A percentile compares a stretch with the other conserved stretches of the same genome.
phyloP scores from a whole-genome alignment of 306 rosid species.

The Lotus japonicus region DNA sequence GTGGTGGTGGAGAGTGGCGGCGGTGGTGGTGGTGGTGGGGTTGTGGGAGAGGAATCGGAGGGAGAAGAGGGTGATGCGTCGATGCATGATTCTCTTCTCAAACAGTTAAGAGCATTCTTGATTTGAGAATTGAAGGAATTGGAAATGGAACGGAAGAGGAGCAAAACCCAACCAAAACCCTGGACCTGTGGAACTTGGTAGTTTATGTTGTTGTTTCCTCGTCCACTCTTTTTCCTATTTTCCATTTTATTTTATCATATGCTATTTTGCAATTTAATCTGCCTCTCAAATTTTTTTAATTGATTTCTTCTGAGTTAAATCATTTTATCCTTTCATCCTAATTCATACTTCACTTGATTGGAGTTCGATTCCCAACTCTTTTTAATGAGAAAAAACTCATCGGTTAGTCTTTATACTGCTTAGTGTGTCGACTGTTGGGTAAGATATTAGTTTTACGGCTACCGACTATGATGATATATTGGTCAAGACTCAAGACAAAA shows the following conservation, averaged over 20 bases:
- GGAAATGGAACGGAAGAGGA: neutral
- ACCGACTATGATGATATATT: too few relatives aligned
- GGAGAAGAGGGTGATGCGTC: conserved; percentile 42
- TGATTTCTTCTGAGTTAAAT: too few relatives aligned
- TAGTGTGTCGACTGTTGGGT: too few relatives aligned
- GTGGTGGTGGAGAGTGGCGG: conserved; percentile 13
- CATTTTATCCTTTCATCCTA: too few relatives aligned
- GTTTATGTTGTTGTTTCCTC: neutral
- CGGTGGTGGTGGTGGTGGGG: neutral
- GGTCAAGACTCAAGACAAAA: too few relatives aligned
- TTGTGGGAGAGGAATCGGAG: conserved; percentile 29
- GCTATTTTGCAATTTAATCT: too few relatives aligned
- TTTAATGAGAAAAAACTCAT: too few relatives aligned
- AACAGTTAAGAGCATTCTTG: conserved; percentile 28
- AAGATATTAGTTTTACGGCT: too few relatives aligned
- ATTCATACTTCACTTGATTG: too few relatives aligned
- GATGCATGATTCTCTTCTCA: conserved; percentile 38
- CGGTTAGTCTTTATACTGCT: too few relatives aligned
- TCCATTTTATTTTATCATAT: neutral
- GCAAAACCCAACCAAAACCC: conserved; percentile 6
- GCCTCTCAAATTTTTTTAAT: too few relatives aligned
- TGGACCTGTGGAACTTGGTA: neutral
- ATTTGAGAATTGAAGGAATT: neutral
- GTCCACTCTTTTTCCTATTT: neutral
- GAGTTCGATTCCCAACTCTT: too few relatives aligned